Evolutionary conservation across 306 rosid species (phyloP), one percentile per base, ranked within the genome.

Genomic region (Styphnolobium japonicum): DNA sequence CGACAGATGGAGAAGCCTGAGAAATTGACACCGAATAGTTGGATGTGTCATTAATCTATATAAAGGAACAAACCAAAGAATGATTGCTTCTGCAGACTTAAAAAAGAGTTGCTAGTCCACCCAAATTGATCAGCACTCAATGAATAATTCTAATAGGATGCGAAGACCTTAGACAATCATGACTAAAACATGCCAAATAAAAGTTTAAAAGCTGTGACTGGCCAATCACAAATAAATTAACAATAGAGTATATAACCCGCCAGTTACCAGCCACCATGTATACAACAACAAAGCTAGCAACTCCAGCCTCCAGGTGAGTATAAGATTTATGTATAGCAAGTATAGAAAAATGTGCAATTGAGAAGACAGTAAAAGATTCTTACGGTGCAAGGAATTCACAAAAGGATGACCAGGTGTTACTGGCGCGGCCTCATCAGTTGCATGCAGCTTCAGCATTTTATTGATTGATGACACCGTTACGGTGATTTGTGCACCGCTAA

Each of bases 381-480:
- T 86, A 95, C 98, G 98, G 98, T 51, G 98, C 98, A 88, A 95
- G 98, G 89, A 92, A 86, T 90, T 95, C 99, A 11, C 98, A 93
- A 65, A 95, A 95, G 73, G 93, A 91, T 33, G 97, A 86, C 99
- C 94, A 21, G 94, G 96, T 68, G 98, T 95, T 61, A 93, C 90
- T 6, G 98, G 97, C 75, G 87, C 94, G 1, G 97, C 97, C 84
- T 87, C 98, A 43, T 95, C 98, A 15, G 96, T 91, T 15, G 93
- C 92, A 80, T 95, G 97, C 72, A 95, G 82, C 85, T 95, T 93
- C 29, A 83, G 88, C 99, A 95, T 91, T 86, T 93, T 95, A 80
- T 91, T 93, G 80, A 93, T 87, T 10, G 97, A 90, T 40, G 98
- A 87, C 66, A 95, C 94, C 0, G 91, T 91, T 46, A 93, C 97